phyloP scores from a whole-genome alignment of 306 rosid genomes.

The Cicer arietinum region DNA sequence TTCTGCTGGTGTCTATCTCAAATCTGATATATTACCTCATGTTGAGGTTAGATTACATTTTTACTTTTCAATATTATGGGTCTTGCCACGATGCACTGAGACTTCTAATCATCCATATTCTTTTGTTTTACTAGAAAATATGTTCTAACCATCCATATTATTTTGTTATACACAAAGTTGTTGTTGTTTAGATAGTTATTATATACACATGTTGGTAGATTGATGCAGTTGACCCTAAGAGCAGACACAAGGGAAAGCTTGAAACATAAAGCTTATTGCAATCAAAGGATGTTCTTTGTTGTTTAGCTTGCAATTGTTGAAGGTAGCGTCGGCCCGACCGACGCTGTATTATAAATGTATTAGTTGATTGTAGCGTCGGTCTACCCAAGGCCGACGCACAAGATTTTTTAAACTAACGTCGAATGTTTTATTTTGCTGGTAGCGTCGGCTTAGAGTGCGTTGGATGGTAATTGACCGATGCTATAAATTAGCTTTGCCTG shows the following conservation, averaged over 20 bases:
- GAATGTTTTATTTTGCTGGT: no score
- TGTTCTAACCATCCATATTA: neutral
- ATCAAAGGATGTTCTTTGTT: slow-evolving; percentile 59
- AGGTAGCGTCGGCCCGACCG: no score
- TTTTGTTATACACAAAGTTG: neutral
- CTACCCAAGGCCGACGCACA: no score
- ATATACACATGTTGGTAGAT: slow-evolving; percentile 43
- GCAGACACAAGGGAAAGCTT: slow-evolving; percentile 99
- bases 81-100: neutral
- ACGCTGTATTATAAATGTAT: no score
- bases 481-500: no score
- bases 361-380: no score
- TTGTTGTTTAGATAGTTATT: no score
- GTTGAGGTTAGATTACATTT: slow-evolving; percentile 68
- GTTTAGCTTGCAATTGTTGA: no score
- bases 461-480: no score
- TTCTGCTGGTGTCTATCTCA: slow-evolving; percentile 97
- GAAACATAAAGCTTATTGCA: slow-evolving; percentile 84
- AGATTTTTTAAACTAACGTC: no score
- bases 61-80: neutral
- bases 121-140: neutral
- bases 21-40: slow-evolving; percentile 84
- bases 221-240: slow-evolving; percentile 98
- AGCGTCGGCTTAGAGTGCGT: no score
- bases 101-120: slow-evolving; percentile 4